A percentile compares a stretch with the other conserved stretches of the same genome.
These are phyloP conservation scores for Colletotrichum gloeosporioides DNA, from an alignment of 2,329 filamentous ascomycete species.

Conservation along the genomic window DNA sequence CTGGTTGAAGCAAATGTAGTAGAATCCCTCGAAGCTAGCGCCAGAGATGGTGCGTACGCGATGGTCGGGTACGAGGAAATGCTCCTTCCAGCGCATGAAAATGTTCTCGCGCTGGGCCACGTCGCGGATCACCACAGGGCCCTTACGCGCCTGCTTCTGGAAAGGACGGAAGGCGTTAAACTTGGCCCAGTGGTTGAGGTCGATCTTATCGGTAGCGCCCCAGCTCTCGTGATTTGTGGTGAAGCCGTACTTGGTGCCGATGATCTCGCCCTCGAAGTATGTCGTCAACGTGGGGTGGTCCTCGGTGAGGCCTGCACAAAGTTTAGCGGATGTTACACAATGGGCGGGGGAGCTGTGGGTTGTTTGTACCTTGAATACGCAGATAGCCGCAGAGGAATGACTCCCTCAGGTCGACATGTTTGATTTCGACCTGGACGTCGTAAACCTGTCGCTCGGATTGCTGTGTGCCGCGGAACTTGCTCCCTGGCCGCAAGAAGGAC, in stretches of 20 bases:
- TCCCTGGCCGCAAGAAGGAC: constrained; percentile 85
- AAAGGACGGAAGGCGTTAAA: constrained; percentile 88
- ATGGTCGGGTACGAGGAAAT: constrained; percentile 95
- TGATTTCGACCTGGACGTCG: constrained; percentile 95
- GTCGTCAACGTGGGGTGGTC: constrained; percentile 98
- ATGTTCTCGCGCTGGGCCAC: constrained; percentile 83
- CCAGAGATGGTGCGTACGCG: constrained; percentile 88
- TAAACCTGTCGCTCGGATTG: constrained; percentile 93
- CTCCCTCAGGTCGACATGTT: constrained; percentile 92
- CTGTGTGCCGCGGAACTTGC: constrained; percentile 88
- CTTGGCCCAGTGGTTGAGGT: constrained; percentile 90
- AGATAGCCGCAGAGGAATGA: constrained; percentile 95
- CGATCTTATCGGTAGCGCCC: constrained; percentile 91
- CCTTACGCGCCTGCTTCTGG: constrained; percentile 61
- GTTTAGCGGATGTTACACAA: constrained; percentile 7
- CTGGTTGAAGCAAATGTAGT: constrained; percentile 99
- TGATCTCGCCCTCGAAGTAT: constrained; percentile 98
- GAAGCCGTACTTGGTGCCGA: constrained; percentile 94
- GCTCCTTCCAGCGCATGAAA: constrained; percentile 99
- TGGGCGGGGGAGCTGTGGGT: constrained; percentile 12
- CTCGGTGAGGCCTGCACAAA: constrained; percentile 77
- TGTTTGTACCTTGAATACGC: constrained; percentile 81
- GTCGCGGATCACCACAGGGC: constrained; percentile 66
- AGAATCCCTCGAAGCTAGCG: constrained; percentile 97
- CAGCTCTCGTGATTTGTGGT: constrained; percentile 86